A percentile compares a stretch with the other conserved stretches of the same genome.
phyloP scores from a whole-genome alignment of 73 alveolate species.

The Paramecium sonneborni region DNA sequence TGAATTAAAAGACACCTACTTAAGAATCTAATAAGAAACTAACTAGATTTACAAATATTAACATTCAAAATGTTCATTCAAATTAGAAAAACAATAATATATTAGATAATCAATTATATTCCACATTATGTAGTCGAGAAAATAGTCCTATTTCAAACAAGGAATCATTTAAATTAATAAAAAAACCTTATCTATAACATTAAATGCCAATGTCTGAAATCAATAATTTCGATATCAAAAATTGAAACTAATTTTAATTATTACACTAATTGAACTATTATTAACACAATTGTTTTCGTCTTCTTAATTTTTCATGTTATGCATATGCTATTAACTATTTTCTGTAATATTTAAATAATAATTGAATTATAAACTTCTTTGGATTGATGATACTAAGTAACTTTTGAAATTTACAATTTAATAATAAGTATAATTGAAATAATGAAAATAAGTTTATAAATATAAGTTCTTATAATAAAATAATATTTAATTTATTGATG shows the following conservation, averaged over 20 bases:
- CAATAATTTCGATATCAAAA: conserved; percentile 30
- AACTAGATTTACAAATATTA: neutral
- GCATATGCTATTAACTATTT: too few relatives aligned
- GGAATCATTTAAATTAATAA: conserved; percentile 19
- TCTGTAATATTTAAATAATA: too few relatives aligned
- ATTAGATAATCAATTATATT: neutral
- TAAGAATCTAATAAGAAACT: neutral
- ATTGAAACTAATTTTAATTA: neutral
- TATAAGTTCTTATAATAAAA: neutral
- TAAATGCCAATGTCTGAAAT: conserved; percentile 10
- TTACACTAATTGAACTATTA: neutral
- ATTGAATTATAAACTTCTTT: neutral
- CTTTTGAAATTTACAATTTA: neutral
- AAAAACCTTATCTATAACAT: neutral
- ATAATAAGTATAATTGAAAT: neutral
- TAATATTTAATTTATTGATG: neutral
- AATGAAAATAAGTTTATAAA: too few relatives aligned
- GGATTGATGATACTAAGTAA: neutral
- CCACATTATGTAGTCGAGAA: conserved; percentile 38
- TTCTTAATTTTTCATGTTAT: neutral
- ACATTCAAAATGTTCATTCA: neutral
- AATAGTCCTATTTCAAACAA: conserved; percentile 36
- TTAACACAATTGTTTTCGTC: neutral
- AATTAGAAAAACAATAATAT: neutral
- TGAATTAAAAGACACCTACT: conserved; percentile 1